Base-by-base conservation (phyloP, 805 yeast species). In the Soucietia sequanensis region DNA sequence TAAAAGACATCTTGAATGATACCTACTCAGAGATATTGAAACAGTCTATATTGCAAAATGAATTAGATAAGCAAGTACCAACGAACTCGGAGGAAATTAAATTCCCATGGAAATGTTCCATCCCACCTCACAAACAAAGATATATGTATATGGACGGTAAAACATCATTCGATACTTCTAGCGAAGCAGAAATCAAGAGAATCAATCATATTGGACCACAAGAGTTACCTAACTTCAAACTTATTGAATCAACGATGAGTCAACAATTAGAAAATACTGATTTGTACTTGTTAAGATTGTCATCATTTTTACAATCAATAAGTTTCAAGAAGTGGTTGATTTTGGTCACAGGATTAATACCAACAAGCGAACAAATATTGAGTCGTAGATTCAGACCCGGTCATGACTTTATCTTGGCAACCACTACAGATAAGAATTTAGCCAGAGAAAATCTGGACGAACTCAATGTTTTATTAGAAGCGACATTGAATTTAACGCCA, bases 371-470 rank as follows among this genome's bases (percentile, higher is more conserved):
- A 43, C 86, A 83, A 46, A 64, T 84, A 2, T 54, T 90, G 17
- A 75, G 86, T 6, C 75, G 99, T 51, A 70, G 97, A 43, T 93
- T 93, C 65, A 77, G 99, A 49, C 99, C 96, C 1, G 99, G 98
- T 3, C 81, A 78, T 19, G 99, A 93, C 58, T 93, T 86, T 60
- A 90, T 91, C 3, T 64, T 93, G 29, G 99, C 99, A 0, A 86
- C 98, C 1, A 64, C 77, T 2, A 62, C 75, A 0, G 74, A 72
- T 13, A 69, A 58, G 30, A 34, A 56, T 3, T 35, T 63, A 32
- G 65, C 65, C 15, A 34, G 72, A 41, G 47, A 47, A 50, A 37
- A 65, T 47, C 17, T 68, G 9, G 61, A 60, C 18, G 68, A 68
- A 24, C 43, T 61, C 37, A 65, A 66, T 29, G 65, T 71, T 2